Percentiles rank a stretch among this genome's conserved stretches.
These are phyloP conservation scores for Penicillium subrubescens DNA, from an alignment of 495 filamentous ascomycete species.

Conservation along the genomic window DNA sequence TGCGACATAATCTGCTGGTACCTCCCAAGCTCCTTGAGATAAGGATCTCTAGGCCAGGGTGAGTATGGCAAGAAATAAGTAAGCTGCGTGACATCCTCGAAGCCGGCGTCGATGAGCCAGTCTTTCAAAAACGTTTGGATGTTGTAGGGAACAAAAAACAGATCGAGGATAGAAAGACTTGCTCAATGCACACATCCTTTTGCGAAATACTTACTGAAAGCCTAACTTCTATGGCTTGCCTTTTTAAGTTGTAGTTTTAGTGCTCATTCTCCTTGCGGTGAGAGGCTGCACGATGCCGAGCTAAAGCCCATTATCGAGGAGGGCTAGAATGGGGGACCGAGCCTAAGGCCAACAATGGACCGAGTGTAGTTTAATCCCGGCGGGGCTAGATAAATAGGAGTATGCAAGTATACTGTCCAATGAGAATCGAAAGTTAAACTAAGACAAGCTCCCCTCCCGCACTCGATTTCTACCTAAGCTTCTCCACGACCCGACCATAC, in stretches of 20 bases:
- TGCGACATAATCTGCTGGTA: constrained; percentile 60
- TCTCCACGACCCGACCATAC: neutral
- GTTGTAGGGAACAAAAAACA: constrained; percentile 27
- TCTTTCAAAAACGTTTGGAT: constrained; percentile 40
- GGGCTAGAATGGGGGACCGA: neutral
- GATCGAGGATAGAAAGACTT: neutral
- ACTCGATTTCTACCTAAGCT: neutral
- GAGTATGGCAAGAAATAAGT: constrained; percentile 64
- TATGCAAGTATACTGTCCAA: neutral
- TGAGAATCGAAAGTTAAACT: neutral
- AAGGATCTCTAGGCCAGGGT: constrained; percentile 65
- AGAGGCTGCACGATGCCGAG: neutral
- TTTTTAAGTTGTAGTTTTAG: neutral
- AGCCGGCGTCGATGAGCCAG: constrained; percentile 50
- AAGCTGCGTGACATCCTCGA: constrained; percentile 58
- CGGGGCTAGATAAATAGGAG: too few species aligned
- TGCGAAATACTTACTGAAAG: neutral
- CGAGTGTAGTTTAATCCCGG: neutral
- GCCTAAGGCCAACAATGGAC: too few species aligned
- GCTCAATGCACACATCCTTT: neutral
- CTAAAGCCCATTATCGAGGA: neutral
- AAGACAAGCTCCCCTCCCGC: neutral
- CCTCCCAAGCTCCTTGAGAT: constrained; percentile 65
- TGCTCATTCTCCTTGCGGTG: neutral
- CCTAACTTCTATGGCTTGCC: neutral